phyloP scores from a whole-genome alignment of 1,139 yeast species.

The Lodderomyces beijingensis region DNA sequence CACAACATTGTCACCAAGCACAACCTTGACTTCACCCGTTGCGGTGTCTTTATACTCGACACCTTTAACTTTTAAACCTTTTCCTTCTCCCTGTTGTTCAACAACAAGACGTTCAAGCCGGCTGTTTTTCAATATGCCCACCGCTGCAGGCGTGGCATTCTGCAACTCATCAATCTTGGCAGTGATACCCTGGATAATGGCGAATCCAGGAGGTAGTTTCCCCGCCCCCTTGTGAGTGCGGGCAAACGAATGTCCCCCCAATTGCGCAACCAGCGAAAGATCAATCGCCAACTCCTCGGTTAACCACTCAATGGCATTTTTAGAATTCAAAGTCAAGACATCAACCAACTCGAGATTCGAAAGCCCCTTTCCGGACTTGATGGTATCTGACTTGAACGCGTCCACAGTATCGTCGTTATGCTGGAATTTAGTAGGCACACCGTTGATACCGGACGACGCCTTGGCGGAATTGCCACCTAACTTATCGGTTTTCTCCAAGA shows the following conservation, averaged over 20 bases:
- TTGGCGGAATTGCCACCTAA: slow-evolving; percentile 38
- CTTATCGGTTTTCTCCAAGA: slow-evolving; percentile 27
- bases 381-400: slow-evolving; percentile 24
- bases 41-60: slow-evolving; percentile 17
- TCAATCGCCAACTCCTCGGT: slow-evolving; percentile 22
- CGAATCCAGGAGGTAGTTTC: slow-evolving; percentile 34
- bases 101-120: slow-evolving; percentile 17
- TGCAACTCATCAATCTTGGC: slow-evolving; percentile 16
- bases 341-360: slow-evolving; percentile 22
- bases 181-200: slow-evolving; percentile 26
- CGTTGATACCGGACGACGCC: slow-evolving; percentile 41
- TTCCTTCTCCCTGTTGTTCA: slow-evolving; percentile 1
- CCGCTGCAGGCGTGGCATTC: slow-evolving; percentile 12
- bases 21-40: slow-evolving; percentile 1
- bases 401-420: slow-evolving; percentile 21
- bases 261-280: slow-evolving; percentile 23
- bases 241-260: slow-evolving; percentile 36
- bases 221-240: slow-evolving; percentile 35
- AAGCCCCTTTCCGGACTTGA: slow-evolving; percentile 29
- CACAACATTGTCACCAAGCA: slow-evolving; percentile 20
- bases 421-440: slow-evolving; percentile 31
- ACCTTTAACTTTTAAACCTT: slow-evolving; percentile 17
- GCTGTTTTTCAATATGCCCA: slow-evolving; percentile 21
- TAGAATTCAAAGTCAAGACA: slow-evolving; percentile 23
- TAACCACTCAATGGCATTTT: slow-evolving; percentile 31